Conservation (phyloP, 2,329 filamentous ascomycete species). For the Byssothecium circinans region DNA sequence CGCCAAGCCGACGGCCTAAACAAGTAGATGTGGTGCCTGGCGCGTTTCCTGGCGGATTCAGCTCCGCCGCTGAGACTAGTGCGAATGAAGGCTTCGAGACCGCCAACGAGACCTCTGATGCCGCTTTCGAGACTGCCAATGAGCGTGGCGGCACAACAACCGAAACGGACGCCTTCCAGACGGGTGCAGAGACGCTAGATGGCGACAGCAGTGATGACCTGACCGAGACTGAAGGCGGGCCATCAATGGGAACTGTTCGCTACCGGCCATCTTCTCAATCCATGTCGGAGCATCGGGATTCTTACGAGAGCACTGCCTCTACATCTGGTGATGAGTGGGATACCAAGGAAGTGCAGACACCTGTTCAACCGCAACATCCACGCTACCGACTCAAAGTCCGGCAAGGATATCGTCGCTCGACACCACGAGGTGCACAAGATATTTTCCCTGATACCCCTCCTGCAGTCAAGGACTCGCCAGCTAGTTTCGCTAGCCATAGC, state of each 20-base stretch:
- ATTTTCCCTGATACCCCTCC: slow-evolving; percentile 61
- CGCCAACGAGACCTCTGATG: slow-evolving; percentile 70
- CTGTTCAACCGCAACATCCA: slow-evolving; percentile 62
- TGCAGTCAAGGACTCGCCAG: slow-evolving; percentile 57
- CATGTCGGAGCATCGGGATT: slow-evolving; percentile 61
- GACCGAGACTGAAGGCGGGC: slow-evolving; percentile 77
- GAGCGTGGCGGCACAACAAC: slow-evolving; percentile 70
- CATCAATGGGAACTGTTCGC: slow-evolving; percentile 27
- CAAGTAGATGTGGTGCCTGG: slow-evolving; percentile 30
- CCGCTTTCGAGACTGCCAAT: slow-evolving; percentile 71
- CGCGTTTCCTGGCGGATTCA: slow-evolving; percentile 35
- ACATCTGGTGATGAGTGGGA: slow-evolving; percentile 78
- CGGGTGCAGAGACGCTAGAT: slow-evolving; percentile 73
- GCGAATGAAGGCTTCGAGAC: slow-evolving; percentile 75
- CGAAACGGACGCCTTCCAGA: slow-evolving; percentile 94
- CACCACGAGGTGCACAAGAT: slow-evolving; percentile 62
- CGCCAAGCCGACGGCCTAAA: slow-evolving; percentile 54
- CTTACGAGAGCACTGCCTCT: slow-evolving; percentile 85
- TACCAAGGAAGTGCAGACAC: slow-evolving; percentile 65
- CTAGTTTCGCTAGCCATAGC: slow-evolving; percentile 52
- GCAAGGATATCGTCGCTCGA: slow-evolving; percentile 59
- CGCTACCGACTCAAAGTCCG: slow-evolving; percentile 73
- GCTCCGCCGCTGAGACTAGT: slow-evolving; percentile 39
- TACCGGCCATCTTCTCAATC: slow-evolving; percentile 47
- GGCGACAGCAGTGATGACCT: slow-evolving; percentile 75